These are phyloP conservation scores for Wickerhamiella nectarea DNA, from an alignment of 805 yeast species.

Conservation along the genomic window DNA sequence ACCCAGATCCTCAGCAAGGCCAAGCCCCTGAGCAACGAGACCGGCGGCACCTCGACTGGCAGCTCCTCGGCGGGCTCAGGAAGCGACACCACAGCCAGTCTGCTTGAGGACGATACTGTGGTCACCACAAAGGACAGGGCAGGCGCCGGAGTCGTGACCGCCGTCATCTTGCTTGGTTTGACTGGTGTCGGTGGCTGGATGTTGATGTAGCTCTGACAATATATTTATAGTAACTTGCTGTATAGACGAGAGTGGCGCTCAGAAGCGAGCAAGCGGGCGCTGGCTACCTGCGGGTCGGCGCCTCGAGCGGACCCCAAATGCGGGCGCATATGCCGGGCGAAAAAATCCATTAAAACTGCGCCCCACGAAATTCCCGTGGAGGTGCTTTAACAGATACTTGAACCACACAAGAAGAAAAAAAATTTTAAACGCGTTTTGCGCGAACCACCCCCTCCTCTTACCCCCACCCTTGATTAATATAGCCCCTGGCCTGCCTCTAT, in stretches of 20 bases:
- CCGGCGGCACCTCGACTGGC: slow-evolving; percentile 63
- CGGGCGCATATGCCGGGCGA: too few relatives aligned
- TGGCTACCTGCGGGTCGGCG: too few relatives aligned
- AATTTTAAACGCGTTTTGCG: too few relatives aligned
- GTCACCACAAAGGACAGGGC: slow-evolving; percentile 58
- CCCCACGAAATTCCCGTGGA: too few relatives aligned
- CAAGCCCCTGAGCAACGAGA: slow-evolving; percentile 46
- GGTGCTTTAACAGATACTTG: too few relatives aligned
- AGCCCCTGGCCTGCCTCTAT: not conserved
- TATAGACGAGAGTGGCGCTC: not conserved
- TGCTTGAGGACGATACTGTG: slow-evolving; percentile 20
- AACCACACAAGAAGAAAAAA: too few relatives aligned
- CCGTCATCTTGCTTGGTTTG: slow-evolving; percentile 46
- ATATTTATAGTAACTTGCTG: too few relatives aligned
- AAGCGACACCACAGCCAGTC: slow-evolving; percentile 10
- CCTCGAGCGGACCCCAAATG: too few relatives aligned
- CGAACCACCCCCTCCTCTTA: too few relatives aligned
- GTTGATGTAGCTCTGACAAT: slow-evolving; percentile 21
- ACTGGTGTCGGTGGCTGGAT: slow-evolving; percentile 71
- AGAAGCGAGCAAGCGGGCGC: too few relatives aligned
- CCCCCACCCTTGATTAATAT: not conserved
- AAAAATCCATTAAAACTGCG: too few relatives aligned
- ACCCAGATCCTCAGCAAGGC: slow-evolving; percentile 28
- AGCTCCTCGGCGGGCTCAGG: slow-evolving; percentile 50
- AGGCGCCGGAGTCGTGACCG: slow-evolving; percentile 85